These are phyloP conservation scores for Cercospora sp. DNA, from an alignment of 2,329 filamentous ascomycete species.

Conservation along the genomic window DNA sequence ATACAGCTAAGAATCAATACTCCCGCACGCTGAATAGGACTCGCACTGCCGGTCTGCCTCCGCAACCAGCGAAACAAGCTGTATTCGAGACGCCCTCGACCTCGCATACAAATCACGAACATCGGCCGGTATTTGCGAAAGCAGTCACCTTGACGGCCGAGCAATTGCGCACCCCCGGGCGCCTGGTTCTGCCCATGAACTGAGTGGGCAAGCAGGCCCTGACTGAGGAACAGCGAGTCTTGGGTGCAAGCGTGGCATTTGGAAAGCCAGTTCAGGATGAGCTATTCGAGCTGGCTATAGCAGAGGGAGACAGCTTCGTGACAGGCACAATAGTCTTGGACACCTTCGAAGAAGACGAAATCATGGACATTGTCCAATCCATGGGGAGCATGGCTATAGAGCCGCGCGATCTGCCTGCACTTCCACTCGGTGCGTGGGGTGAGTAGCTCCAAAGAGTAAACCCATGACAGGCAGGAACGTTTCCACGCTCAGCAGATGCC, in stretches of 20 bases:
- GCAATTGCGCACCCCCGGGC: too few species aligned
- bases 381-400: too few species aligned
- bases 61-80: background rate
- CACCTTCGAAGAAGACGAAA: background rate
- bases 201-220: background rate
- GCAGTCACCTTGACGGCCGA: background rate
- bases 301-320: background rate
- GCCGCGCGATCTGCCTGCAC: background rate
- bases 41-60: background rate
- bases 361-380: too few species aligned
- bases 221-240: background rate
- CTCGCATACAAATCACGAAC: background rate
- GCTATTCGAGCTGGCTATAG: background rate
- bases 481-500: background rate
- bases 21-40: background rate
- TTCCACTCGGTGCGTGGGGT: background rate
- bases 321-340: background rate
- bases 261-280: background rate
- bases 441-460: background rate
- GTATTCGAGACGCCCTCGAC: background rate
- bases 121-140: background rate
- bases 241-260: background rate
- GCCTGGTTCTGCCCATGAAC: background rate
- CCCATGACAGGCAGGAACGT: background rate
- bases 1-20: background rate